phyloP scores from a whole-genome alignment of 129 eudicot genomes.

The Flaveria linearis region DNA sequence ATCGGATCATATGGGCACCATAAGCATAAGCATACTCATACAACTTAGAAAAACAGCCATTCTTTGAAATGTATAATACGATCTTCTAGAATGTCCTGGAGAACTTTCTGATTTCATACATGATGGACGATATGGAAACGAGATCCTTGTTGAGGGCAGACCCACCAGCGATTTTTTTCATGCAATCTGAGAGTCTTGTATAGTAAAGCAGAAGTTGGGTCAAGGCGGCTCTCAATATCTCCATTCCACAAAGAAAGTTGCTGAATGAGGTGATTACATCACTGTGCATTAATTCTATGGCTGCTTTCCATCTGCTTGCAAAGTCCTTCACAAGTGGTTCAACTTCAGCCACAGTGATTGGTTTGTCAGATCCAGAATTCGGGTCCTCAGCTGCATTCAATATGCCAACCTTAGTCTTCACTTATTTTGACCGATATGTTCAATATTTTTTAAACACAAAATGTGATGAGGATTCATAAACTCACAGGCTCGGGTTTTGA shows the following conservation, averaged over 20 bases:
- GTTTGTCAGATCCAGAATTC: constrained; percentile 55
- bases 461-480: constrained; percentile 8
- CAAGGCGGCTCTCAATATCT: constrained; percentile 86
- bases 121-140: constrained; percentile 74
- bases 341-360: constrained; percentile 68
- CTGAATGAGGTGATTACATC: constrained; percentile 93
- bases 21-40: not conserved
- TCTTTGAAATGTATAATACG: not conserved
- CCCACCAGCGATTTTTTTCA: constrained; percentile 75
- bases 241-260: constrained; percentile 97
- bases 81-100: constrained; percentile 69
- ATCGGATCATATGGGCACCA: not conserved
- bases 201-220: constrained; percentile 90
- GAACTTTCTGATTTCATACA: constrained; percentile 87
- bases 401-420: not conserved
- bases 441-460: not conserved
- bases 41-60: not conserved
- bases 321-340: constrained; percentile 95
- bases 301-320: constrained; percentile 90
- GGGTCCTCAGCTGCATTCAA: constrained; percentile 71
- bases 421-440: not conserved
- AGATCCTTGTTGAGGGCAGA: constrained; percentile 80
- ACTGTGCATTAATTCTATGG: constrained; percentile 93
- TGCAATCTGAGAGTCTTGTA: constrained; percentile 88
- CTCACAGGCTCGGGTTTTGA: constrained; percentile 89